Evolutionary conservation across 31 red algal species (phyloP).

Genomic region (Asparagopsis taxiformis): DNA sequence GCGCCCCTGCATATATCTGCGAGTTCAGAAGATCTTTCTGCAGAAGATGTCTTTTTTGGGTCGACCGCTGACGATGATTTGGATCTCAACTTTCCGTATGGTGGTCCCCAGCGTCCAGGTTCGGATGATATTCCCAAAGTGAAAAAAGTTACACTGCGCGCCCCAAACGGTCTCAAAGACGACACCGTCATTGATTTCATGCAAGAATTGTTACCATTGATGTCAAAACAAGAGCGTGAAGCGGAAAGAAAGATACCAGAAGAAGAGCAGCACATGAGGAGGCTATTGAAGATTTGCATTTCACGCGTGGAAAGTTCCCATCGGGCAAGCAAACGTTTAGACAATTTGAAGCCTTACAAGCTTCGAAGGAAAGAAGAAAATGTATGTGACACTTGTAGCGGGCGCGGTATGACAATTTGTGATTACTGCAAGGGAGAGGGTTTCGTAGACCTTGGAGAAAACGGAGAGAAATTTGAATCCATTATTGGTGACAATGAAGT

Average conservation of each 20-base stretch:
- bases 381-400: slow-evolving; percentile 26
- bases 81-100: too few species aligned
- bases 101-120: too few species aligned
- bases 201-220: slow-evolving; percentile 27
- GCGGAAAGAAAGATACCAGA: slow-evolving; percentile 4
- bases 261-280: slow-evolving; percentile 15
- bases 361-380: slow-evolving; percentile 29
- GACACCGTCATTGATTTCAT: slow-evolving; percentile 13
- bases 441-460: slow-evolving; percentile 56
- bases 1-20: too few species aligned
- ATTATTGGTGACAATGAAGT: slow-evolving; percentile 16
- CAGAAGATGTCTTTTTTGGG: too few species aligned
- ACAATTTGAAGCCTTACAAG: slow-evolving; percentile 48
- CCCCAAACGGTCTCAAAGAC: slow-evolving; percentile 30
- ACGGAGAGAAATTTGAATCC: slow-evolving; percentile 16
- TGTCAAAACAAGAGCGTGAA: slow-evolving; percentile 33
- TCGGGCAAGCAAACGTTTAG: slow-evolving; percentile 15
- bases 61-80: too few species aligned
- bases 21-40: too few species aligned
- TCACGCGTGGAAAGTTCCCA: slow-evolving; percentile 21
- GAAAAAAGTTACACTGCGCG: too few species aligned
- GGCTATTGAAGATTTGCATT: not conserved
- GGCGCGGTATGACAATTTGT: slow-evolving; percentile 38
- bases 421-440: slow-evolving; percentile 50
- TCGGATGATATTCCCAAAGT: too few species aligned